Base-by-base conservation (phyloP, 2,329 filamentous ascomycete species). In the Alternaria brassicicola region DNA sequence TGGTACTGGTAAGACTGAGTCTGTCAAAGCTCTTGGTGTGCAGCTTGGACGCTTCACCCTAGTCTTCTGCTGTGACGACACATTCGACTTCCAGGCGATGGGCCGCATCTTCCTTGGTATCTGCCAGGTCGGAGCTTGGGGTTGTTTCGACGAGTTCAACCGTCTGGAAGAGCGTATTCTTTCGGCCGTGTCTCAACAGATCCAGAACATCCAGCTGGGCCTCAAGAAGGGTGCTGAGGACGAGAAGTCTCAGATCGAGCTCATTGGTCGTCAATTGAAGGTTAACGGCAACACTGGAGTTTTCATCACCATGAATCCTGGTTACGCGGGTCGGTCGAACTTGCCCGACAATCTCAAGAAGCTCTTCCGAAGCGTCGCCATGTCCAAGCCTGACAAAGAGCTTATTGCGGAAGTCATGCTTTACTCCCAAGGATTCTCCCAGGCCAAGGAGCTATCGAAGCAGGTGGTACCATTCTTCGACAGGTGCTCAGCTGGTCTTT, bases 251-350 rank as follows among this genome's bases (percentile, higher is more conserved):
- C 91, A 97, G 74, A 98, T 99, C 68, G 95, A 99, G 76, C 84
- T 99, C 19, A 91, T 98, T 52, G 94, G 94, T 47, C 91, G 95
- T 54, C 93, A 96, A 68, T 85, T 99, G 46, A 87, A 85, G 63
- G 95, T 99, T 66, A 96, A 97, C 72, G 84, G 86, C 61, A 96
- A 97, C 75, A 98, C 96, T 49, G 95, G 95, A 69, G 95, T 99
- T 76, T 99, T 99, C 82, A 99, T 99, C 77, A 99, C 95, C 36
- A 99, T 99, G 96, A 99, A 99, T 78, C 95, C 95, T 77, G 95
- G 95, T 51, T 99, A 99, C 79, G 95, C 95, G 52, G 95, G 95
- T 56, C 92, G 95, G 79, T 99, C 95, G 48, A 99, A 99, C 79
- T 81, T 99, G 72, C 95, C 95, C 2, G 95, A 99, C 80, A 99